Percentiles rank a stretch among this genome's conserved stretches.
phyloP scores from a whole-genome alignment of 306 rosid species.

The Medicago lupulina region DNA sequence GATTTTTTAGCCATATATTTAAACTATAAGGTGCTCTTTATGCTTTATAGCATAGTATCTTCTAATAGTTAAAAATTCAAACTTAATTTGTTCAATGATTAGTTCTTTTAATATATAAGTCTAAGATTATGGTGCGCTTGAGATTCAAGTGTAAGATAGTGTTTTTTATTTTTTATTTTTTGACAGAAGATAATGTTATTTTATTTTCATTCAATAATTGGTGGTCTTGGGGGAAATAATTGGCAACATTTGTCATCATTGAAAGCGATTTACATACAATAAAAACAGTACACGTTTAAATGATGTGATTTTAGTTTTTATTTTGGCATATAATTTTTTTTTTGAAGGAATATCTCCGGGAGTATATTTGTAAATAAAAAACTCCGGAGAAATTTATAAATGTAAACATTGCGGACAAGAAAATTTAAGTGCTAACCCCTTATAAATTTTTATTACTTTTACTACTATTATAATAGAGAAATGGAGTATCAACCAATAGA shows the following conservation, averaged over 20 bases:
- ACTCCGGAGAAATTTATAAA: no score
- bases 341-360: no score
- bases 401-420: no score
- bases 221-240: not conserved
- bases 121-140: no score
- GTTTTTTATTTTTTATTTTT: no score
- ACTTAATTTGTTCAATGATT: slow-evolving; percentile 13
- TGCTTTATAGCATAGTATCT: slow-evolving; percentile 29
- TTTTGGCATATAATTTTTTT: no score
- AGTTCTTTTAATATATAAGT: slow-evolving; percentile 26
- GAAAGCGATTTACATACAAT: slow-evolving; percentile 9
- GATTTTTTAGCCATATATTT: not conserved
- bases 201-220: slow-evolving; percentile 2
- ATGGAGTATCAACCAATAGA: no score
- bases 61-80: slow-evolving; percentile 13
- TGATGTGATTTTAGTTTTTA: not conserved
- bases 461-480: no score
- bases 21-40: slow-evolving; percentile 7
- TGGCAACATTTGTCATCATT: slow-evolving; percentile 5
- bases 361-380: no score
- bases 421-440: no score
- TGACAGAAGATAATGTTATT: not conserved
- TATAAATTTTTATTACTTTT: no score
- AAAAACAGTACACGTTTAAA: slow-evolving; percentile 15
- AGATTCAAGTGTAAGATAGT: not conserved